Base-by-base conservation (phyloP, 768 basidiomycete genomes). In the Xanthoconium purpureum region DNA sequence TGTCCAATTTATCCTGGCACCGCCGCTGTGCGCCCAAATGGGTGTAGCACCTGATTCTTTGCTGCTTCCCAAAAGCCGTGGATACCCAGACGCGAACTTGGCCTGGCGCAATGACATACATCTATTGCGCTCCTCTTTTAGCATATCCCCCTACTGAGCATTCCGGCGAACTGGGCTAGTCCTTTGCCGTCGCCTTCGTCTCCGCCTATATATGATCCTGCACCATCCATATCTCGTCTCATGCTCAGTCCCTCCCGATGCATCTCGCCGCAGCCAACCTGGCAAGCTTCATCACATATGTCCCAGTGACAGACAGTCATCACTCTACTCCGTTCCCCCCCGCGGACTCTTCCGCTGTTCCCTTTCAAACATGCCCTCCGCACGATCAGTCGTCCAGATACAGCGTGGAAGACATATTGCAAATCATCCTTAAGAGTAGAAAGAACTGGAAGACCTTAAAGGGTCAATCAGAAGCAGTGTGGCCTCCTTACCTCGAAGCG, bases 401-500 rank as follows among this genome's bases (percentile, higher is more conserved):
- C 63, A 66, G 66, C 60, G 70, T 71, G 55, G 59, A 71, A 47
- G 84, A 85, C 55, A 84, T 86, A 58, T 80, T 88, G 69, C 77
- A 83, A 66, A 81, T 82, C 47, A 84, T 89, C 58, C 80, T 87
- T 59, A 82, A 78, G 58, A 80, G 80, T 42, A 81, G 88, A 60
- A 89, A 88, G 71, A 85, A 80, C 65, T 90, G 87, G 86, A 88
- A 89, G 67, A 88, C 85, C 0, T 71, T 85, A 29, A 81, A 82
- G 66, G 88, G 86, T 44, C 62, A 62, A 45, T 82, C 84, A 32
- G 88, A 90, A 67, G 79, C 85, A 11, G 88, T 91, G 20, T 90
- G 89, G 89, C 89, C 89, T 50, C 87, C 85, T 12, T 81, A 86
- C 62, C 82, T 91, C 49, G 89, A 91, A 74, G 87, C 84, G 30